Conservation (phyloP, 805 yeast species). For the Helenozyma baotianmanensis region DNA sequence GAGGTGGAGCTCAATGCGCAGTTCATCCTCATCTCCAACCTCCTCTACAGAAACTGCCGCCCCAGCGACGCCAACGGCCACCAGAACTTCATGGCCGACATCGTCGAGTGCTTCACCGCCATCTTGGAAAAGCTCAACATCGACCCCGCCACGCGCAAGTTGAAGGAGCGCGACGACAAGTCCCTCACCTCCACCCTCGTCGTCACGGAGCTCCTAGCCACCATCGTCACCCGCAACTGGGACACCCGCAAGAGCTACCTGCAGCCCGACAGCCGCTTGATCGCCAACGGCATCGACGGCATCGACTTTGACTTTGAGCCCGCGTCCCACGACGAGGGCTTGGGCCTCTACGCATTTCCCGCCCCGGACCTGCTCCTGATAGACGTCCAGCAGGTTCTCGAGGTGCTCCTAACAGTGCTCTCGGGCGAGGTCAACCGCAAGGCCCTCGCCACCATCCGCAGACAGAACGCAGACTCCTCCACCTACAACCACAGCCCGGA, state of each 20-base stretch:
- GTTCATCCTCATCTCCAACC: conserved; percentile 27
- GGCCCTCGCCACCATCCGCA: conserved; percentile 24
- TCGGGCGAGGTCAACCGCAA: conserved; percentile 27
- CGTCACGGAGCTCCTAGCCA: conserved; percentile 26
- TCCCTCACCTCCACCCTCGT: conserved; percentile 29
- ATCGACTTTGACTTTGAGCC: conserved; percentile 10
- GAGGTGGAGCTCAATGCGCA: conserved; percentile 42
- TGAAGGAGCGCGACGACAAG: conserved; percentile 27
- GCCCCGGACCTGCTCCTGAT: conserved; percentile 24
- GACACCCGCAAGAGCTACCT: conserved; percentile 4
- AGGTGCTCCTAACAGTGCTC: conserved; percentile 25
- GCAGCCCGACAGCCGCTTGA: not conserved
- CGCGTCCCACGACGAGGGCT: conserved; percentile 14
- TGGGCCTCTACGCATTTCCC: conserved; percentile 26
- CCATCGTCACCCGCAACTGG: conserved; percentile 29
- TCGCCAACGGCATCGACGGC: conserved; percentile 2
- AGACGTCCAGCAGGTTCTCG: conserved; percentile 20
- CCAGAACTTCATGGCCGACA: conserved; percentile 11
- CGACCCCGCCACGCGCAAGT: conserved; percentile 12
- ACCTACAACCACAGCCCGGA: conserved; percentile 4
- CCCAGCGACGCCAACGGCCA: conserved; percentile 12
- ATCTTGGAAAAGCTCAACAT: conserved; percentile 17
- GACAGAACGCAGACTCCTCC: conserved; percentile 2
- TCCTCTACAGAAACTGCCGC: conserved; percentile 19
- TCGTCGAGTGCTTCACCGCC: conserved; percentile 21